Evolutionary conservation across 1,284 basidiomycete species (phyloP), one percentile per base, ranked within the genome.

Genomic region (Trametes polyzona): DNA sequence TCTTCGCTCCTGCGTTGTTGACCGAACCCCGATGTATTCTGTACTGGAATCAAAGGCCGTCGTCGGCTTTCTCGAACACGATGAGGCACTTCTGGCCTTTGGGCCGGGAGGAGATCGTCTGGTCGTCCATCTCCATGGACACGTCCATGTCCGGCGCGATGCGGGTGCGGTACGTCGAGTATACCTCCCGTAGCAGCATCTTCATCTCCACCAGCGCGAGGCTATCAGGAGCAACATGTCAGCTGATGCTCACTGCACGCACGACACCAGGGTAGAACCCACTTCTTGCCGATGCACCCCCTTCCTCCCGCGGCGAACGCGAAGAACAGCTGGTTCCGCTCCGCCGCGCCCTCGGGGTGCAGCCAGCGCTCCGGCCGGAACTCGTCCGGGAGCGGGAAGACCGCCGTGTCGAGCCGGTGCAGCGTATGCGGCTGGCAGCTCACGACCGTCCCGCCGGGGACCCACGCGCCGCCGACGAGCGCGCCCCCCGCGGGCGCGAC

Each of bases 401-500:
- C 86, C 32, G 77, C 77, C 29, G 88, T 83, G 73, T 98, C 96
- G 21, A 66, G 49, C 71, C 98, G 94, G 37, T 97, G 79, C 12
- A 95, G 92, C 70, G 91, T 92, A 76, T 91, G 97, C 76, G 97
- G 92, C 23, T 93, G 93, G 6, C 96, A 96, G 65, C 98, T 96
- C 65, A 98, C 84, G 91, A 98, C 96, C 66, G 90, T 90, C 65
- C 87, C 87, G 56, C 83, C 87, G 21, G 96, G 96, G 1, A 94
- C 93, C 19, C 88, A 94, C 78, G 97, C 97, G 64, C 90, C 84
- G 21, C 84, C 77, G 49, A 87, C 81, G 73, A 96, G 92, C 23
- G 92, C 92, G 85, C 98, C 98, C 0, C 92, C 73, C 73, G 88
- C 90, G 57, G 84, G 89, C 23, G 92, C 83, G 67, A 83, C 83